Percentiles rank a stretch among this genome's conserved stretches.
phyloP scores from a whole-genome alignment of 352 stramenopile genomes.

The Pelagophyceae sp. region DNA sequence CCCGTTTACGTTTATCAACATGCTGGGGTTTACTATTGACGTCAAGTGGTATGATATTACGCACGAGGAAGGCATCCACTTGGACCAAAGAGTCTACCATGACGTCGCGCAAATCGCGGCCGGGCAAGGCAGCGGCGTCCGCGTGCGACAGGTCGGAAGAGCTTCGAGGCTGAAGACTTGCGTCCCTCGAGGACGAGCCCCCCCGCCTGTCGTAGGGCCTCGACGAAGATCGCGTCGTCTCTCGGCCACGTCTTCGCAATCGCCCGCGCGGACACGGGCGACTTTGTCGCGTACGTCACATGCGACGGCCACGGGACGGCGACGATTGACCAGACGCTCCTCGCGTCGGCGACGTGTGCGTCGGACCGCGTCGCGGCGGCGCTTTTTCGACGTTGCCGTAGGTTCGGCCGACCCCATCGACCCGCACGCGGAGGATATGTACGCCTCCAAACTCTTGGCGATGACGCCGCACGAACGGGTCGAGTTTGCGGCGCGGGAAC shows the following conservation, averaged over 20 bases:
- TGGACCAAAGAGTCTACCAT: neutral
- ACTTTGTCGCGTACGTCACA: neutral
- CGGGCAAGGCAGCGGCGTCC: too few relatives aligned
- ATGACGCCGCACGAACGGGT: neutral
- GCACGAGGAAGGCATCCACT: neutral
- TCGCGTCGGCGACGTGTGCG: neutral
- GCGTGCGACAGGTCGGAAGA: too few relatives aligned
- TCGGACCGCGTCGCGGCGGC: too few relatives aligned
- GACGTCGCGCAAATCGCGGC: neutral
- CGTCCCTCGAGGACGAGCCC: neutral
- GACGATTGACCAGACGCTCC: neutral
- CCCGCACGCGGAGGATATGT: neutral
- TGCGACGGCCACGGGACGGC: neutral
- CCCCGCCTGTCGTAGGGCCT: neutral
- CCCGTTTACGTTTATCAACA: neutral
- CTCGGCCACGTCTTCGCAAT: constrained; percentile 11
- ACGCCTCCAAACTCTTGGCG: neutral
- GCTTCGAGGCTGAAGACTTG: too few relatives aligned
- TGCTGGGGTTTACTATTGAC: neutral
- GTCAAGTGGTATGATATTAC: constrained; percentile 5
- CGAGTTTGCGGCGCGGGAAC: neutral
- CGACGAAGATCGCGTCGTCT: neutral
- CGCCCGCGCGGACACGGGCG: neutral
- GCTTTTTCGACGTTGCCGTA: too few relatives aligned
- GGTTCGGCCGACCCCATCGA: neutral